phyloP scores from a whole-genome alignment of 441 rosid genomes.

The Kokia cookei region DNA sequence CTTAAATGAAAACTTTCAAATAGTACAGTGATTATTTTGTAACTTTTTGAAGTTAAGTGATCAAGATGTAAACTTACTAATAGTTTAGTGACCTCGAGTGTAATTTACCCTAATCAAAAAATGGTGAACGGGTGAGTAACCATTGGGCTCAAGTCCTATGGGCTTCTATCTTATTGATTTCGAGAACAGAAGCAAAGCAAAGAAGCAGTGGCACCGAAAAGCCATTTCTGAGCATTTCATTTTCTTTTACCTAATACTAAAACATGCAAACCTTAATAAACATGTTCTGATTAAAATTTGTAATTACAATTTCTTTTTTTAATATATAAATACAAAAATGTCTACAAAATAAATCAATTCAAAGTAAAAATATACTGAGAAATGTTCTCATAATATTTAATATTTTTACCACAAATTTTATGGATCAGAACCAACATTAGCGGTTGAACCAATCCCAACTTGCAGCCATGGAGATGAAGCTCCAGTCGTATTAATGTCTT shows the following conservation, averaged over 20 bases:
- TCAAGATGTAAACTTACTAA: too few species aligned
- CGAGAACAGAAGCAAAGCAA: neutral
- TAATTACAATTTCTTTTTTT: constrained; percentile 26
- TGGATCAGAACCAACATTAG: constrained; percentile 28
- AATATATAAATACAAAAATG: neutral
- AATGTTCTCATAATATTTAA: neutral
- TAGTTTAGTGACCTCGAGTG: too few species aligned
- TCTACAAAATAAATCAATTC: neutral
- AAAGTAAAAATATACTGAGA: neutral
- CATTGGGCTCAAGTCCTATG: neutral
- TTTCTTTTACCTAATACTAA: neutral
- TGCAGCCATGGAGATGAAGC: constrained; percentile 76
- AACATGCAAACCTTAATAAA: neutral
- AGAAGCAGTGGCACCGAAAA: neutral
- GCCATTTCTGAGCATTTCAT: neutral
- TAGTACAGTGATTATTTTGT: too few species aligned
- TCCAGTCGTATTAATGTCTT: constrained; percentile 43
- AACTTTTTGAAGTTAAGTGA: too few species aligned
- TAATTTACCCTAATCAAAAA: too few species aligned
- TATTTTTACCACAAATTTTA: neutral
- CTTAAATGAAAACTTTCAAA: too few species aligned
- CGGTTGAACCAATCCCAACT: constrained; percentile 62
- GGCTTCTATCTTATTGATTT: neutral
- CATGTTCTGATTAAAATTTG: constrained; percentile 12
- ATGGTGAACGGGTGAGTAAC: neutral